Evolutionary conservation across 2,329 filamentous ascomycete genomes (phyloP).

Genomic region (Fusarium metavorans): DNA sequence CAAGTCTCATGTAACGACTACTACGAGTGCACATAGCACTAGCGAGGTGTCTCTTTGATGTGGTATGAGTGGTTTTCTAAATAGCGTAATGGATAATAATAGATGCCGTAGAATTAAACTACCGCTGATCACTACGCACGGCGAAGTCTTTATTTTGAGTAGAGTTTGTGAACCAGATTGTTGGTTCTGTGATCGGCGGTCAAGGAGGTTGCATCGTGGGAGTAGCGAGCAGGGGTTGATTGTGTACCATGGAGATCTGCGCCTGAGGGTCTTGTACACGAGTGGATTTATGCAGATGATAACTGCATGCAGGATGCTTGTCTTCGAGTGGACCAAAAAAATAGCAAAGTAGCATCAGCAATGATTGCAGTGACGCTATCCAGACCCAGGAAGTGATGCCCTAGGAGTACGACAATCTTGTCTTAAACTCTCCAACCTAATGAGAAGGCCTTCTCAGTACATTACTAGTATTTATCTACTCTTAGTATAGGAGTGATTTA

Average conservation of each 20-base stretch:
- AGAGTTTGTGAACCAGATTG: background rate
- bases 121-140: background rate
- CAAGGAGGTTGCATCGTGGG: background rate
- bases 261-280: background rate
- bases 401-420: background rate
- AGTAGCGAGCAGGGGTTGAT: background rate
- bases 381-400: background rate
- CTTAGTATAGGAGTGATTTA: background rate
- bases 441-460: background rate
- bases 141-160: background rate
- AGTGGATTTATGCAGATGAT: background rate
- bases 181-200: background rate
- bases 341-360: background rate
- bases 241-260: background rate
- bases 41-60: slow-evolving; percentile 19
- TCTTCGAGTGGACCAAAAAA: background rate
- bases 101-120: background rate
- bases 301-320: background rate
- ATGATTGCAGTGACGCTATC: background rate
- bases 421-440: background rate
- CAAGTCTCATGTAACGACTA: slow-evolving; percentile 25
- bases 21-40: slow-evolving; percentile 18
- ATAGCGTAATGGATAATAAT: slow-evolving; percentile 6
- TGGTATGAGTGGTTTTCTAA: background rate
- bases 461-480: background rate